Evolutionary conservation across 1,284 basidiomycete species (phyloP).

Genomic region (Takashimella tepidaria): DNA sequence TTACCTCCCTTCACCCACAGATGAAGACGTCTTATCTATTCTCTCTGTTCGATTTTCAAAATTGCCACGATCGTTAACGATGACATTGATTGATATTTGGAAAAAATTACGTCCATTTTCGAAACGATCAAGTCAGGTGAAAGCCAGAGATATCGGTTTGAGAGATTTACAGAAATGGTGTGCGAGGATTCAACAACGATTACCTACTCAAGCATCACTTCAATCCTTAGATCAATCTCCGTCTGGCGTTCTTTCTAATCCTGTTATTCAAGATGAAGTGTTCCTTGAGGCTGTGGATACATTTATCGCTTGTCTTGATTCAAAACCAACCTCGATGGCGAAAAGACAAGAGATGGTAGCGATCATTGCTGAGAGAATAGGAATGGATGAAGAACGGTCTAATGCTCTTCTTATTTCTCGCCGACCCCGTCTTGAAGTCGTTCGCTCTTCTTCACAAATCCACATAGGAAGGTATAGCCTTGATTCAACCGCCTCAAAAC

Average conservation of each 20-base stretch:
- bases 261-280: conserved; percentile 77
- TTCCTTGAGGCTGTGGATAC: conserved; percentile 87
- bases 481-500: conserved; percentile 10
- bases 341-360: conserved; percentile 34
- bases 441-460: conserved; percentile 52
- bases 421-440: conserved; percentile 62
- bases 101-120: conserved; percentile 37
- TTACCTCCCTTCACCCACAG: conserved; percentile 57
- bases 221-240: conserved; percentile 36
- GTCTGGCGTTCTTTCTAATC: conserved; percentile 61
- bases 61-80: conserved; percentile 52
- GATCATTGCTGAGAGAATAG: conserved; percentile 61
- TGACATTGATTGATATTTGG: conserved; percentile 39
- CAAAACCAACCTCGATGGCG: conserved; percentile 49
- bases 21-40: conserved; percentile 65
- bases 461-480: conserved; percentile 36
- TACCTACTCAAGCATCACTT: conserved; percentile 49
- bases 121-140: conserved; percentile 43
- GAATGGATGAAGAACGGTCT: conserved; percentile 59
- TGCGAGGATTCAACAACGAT: conserved; percentile 60
- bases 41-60: conserved; percentile 61
- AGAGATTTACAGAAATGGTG: conserved; percentile 89
- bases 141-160: conserved; percentile 58
- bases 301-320: conserved; percentile 70
- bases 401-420: conserved; percentile 58